phyloP scores from a whole-genome alignment of 2,329 filamentous ascomycete genomes.

The Colletotrichum sp. region DNA sequence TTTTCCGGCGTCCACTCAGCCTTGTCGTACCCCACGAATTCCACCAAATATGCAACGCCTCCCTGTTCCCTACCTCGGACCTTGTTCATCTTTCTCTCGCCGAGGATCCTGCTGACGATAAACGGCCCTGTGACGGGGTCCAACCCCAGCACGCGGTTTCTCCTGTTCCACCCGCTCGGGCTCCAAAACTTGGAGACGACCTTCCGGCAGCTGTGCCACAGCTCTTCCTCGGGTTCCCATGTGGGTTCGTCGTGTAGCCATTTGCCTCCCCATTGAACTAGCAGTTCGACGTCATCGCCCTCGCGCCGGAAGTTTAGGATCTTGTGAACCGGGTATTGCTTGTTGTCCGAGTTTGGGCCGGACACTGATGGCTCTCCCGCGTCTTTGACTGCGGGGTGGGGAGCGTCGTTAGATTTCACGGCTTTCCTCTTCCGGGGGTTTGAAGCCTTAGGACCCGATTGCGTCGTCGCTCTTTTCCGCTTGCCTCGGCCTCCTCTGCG shows the following conservation, averaged over 20 bases:
- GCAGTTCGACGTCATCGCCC: neutral
- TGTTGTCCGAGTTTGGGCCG: neutral
- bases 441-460: neutral
- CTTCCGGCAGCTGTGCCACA: neutral
- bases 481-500: neutral
- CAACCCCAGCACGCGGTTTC: neutral
- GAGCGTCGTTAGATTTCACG: neutral
- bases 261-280: neutral
- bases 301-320: neutral
- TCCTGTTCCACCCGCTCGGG: neutral
- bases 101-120: neutral
- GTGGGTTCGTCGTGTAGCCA: neutral
- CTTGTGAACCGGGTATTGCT: neutral
- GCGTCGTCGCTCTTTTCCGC: neutral
- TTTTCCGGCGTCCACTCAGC: neutral
- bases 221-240: neutral
- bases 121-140: neutral
- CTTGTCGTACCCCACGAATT: neutral
- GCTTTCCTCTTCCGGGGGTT: neutral
- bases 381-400: neutral
- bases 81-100: neutral
- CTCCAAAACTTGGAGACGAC: neutral
- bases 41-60: neutral
- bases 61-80: neutral
- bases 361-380: neutral